These are phyloP conservation scores for Tetrahymena borealis DNA, from an alignment of 73 alveolate species.

Conservation along the genomic window DNA sequence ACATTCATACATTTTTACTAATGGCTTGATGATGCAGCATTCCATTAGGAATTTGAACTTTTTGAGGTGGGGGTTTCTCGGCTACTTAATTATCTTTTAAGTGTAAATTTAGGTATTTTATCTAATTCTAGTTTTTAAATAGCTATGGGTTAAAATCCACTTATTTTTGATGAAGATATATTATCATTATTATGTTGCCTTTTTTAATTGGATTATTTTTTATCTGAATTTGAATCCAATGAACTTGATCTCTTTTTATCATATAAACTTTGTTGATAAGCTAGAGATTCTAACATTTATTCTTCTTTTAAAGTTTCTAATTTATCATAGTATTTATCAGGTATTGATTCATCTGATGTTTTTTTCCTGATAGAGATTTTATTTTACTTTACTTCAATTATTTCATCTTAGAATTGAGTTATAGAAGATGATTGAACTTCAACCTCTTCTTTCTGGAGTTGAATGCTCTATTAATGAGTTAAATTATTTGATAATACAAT, in stretches of 20 bases:
- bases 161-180: not conserved
- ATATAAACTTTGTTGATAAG: not conserved
- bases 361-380: not conserved
- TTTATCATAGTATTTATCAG: not conserved
- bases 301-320: not conserved
- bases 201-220: not conserved
- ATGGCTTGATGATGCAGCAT: not conserved
- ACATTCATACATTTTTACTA: not conserved
- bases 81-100: not conserved
- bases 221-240: not conserved
- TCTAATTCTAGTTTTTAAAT: not conserved
- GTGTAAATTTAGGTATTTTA: not conserved
- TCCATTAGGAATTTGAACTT: not conserved
- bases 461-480: not conserved
- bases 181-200: not conserved
- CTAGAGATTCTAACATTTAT: not conserved
- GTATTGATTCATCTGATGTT: not conserved
- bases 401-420: not conserved
- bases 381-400: not conserved
- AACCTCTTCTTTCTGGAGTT: not conserved
- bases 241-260: not conserved
- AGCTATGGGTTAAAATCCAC: not conserved
- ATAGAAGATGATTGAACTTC: not conserved
- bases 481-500: not conserved
- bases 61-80: not conserved